Conservation (phyloP, 371 early-diverging fungal genomes). For the Syncephalastrum contaminatum region DNA sequence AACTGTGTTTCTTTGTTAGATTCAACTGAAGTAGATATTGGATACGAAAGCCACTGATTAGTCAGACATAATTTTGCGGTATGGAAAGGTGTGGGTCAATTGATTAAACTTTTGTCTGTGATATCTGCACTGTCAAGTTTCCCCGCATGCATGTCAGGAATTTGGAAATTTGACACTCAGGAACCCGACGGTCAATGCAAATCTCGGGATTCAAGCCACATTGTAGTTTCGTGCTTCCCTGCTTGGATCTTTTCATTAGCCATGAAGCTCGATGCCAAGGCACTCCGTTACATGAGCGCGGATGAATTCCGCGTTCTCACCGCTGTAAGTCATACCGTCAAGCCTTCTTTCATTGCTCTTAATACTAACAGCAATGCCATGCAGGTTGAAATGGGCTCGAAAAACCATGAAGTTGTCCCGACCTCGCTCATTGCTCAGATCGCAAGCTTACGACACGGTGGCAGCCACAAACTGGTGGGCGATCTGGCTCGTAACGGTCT, state of each 20-base stretch:
- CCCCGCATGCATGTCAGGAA: too few relatives aligned
- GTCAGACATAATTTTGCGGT: too few relatives aligned
- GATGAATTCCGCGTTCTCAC: constrained; percentile 96
- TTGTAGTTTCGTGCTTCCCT: neutral
- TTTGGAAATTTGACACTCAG: too few relatives aligned
- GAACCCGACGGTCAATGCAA: too few relatives aligned
- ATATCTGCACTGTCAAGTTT: too few relatives aligned
- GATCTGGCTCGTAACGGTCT: constrained; percentile 88
- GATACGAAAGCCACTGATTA: too few relatives aligned
- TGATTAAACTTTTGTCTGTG: too few relatives aligned
- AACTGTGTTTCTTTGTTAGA: too few relatives aligned
- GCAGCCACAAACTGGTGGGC: constrained; percentile 79
- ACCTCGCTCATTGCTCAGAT: constrained; percentile 85
- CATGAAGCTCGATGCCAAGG: constrained; percentile 96
- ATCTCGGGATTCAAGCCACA: too few relatives aligned
- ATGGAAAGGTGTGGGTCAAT: too few relatives aligned
- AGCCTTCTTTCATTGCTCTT: neutral
- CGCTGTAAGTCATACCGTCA: constrained; percentile 59
- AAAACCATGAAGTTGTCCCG: constrained; percentile 98
- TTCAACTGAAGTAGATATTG: too few relatives aligned
- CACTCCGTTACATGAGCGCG: constrained; percentile 86
- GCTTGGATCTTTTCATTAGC: constrained; percentile 1
- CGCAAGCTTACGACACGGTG: constrained; percentile 85
- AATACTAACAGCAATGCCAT: neutral
- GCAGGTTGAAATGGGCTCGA: constrained; percentile 94